Base-by-base conservation (phyloP, 2,329 filamentous ascomycete genomes). In the Nigrograna mackinnonii region DNA sequence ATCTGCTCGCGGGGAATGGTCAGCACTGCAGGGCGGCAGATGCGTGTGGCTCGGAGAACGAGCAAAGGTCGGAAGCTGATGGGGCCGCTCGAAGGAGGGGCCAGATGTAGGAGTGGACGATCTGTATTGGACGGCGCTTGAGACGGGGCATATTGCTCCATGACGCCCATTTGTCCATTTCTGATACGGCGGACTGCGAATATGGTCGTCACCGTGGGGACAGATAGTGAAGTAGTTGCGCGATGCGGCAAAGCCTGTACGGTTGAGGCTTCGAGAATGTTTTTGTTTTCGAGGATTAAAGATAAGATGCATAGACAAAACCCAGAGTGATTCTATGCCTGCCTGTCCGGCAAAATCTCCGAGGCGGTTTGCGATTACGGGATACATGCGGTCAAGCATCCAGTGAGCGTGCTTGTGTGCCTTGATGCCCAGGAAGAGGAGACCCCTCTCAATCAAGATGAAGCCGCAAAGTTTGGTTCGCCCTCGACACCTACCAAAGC, bases 291-390 rank as follows among this genome's bases (percentile, higher is more conserved):
- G 24, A 12, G 11, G 24, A 14, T 28, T 39, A 14, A 37, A 37
- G 35, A 37, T 16, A 14, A 24, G 24, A 24, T 17, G 14, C 19
- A 9, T 24, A 37, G 41, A 37, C 34, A 14, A 22, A 22, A 6
- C 19, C 31, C 20, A 35, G 24, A 41, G 22, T 28, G 22, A 16
- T 18, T 17, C 24, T 22, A 13, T 42, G 34, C 22, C 37, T 37
- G 39, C 20, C 20, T 26, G 31, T 45, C 33, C 34, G 34, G 40
- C 43, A 41, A 41, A 46, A 39, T 48, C 39, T 50, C 49, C 46
- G 49, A 47, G 17, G 34, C 17, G 21, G 24, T 30, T 35, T 26
- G 43, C 22, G 43, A 43, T 31, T 31, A 41, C 32, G 20, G 41
- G 22, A 44, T 20, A 22, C 38, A 19, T 38, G 30, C 32, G 16